These are phyloP conservation scores for Yarrowia phangngaensis DNA, from an alignment of 805 yeast genomes.

Conservation along the genomic window DNA sequence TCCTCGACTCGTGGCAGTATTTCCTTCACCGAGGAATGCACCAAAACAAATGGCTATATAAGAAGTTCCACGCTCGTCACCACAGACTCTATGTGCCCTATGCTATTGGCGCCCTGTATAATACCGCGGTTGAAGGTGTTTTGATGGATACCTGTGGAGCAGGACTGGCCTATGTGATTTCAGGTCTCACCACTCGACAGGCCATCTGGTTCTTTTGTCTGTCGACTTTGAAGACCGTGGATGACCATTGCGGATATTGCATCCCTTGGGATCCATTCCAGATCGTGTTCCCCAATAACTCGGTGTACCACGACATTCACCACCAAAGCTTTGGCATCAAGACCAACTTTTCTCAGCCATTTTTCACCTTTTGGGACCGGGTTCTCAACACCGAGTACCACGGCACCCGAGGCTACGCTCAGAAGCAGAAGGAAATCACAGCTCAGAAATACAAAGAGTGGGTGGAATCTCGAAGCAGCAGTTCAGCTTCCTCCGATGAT, in stretches of 20 bases:
- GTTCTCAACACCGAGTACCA: constrained; percentile 67
- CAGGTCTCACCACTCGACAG: constrained; percentile 72
- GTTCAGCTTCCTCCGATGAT: constrained; percentile 5
- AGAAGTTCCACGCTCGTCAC: constrained; percentile 86
- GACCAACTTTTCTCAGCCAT: constrained; percentile 91
- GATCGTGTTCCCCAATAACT: constrained; percentile 85
- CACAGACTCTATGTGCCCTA: constrained; percentile 93
- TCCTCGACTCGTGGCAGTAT: constrained; percentile 95
- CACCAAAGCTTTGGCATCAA: constrained; percentile 95
- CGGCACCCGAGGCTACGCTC: constrained; percentile 59
- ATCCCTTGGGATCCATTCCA: constrained; percentile 91
- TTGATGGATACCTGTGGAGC: constrained; percentile 89
- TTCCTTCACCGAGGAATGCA: constrained; percentile 89
- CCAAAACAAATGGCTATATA: constrained; percentile 67
- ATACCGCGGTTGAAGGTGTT: constrained; percentile 92
- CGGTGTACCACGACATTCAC: constrained; percentile 94
- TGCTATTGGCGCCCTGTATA: constrained; percentile 93
- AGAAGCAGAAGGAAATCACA: constrained; percentile 56
- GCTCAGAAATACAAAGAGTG: constrained; percentile 29
- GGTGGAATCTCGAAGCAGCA: constrained; percentile 22
- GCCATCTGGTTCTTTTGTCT: constrained; percentile 69
- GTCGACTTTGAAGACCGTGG: constrained; percentile 93
- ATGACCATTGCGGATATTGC: constrained; percentile 97
- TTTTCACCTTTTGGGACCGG: constrained; percentile 90
- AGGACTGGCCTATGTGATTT: constrained; percentile 67